Percentiles rank a stretch among this genome's conserved stretches.
Evolutionary conservation across 495 filamentous ascomycete genomes (phyloP).

Genomic region (Chaetomium fimeti): DNA sequence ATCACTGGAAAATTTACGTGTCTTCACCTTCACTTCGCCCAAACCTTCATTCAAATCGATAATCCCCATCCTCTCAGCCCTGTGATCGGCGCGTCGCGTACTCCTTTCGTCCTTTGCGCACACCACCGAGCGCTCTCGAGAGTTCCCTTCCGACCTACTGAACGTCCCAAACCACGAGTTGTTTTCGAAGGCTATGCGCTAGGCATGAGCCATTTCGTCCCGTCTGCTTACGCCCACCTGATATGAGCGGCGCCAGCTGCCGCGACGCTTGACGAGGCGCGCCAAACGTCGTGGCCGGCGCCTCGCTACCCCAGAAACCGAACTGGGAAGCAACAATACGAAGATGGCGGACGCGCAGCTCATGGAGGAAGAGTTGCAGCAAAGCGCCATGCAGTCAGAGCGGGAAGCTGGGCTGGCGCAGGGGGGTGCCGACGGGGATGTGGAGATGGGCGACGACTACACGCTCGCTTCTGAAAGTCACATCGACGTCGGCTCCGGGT

Average conservation of each 20-base stretch:
- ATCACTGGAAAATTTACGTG: conserved; percentile 8
- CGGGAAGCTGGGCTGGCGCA: conserved; percentile 41
- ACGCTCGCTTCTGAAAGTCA: conserved; percentile 39
- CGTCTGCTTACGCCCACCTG: conserved; percentile 10
- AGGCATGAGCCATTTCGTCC: conserved; percentile 26
- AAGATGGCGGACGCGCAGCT: conserved; percentile 50
- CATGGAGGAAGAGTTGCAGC: conserved; percentile 53
- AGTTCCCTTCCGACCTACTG: background rate
- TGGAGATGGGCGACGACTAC: conserved; percentile 39
- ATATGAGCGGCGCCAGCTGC: conserved; percentile 26
- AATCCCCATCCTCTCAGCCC: background rate
- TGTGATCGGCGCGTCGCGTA: conserved; percentile 20
- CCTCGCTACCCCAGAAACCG: background rate
- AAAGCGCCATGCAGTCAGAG: conserved; percentile 48
- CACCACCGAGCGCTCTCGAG: conserved; percentile 9
- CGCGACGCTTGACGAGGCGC: conserved; percentile 27
- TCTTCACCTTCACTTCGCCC: background rate
- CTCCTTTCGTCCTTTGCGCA: conserved; percentile 13
- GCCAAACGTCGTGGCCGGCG: conserved; percentile 10
- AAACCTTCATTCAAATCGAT: background rate
- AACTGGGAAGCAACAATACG: conserved; percentile 21
- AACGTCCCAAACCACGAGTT: background rate
- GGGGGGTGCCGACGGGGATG: conserved; percentile 26
- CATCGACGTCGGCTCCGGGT: conserved; percentile 50
- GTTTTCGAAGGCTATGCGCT: conserved; percentile 16